Percentiles rank a stretch among this genome's conserved stretches.
Conservation (phyloP, 352 stramenopile species). For the Phytophthora hybrid region DNA sequence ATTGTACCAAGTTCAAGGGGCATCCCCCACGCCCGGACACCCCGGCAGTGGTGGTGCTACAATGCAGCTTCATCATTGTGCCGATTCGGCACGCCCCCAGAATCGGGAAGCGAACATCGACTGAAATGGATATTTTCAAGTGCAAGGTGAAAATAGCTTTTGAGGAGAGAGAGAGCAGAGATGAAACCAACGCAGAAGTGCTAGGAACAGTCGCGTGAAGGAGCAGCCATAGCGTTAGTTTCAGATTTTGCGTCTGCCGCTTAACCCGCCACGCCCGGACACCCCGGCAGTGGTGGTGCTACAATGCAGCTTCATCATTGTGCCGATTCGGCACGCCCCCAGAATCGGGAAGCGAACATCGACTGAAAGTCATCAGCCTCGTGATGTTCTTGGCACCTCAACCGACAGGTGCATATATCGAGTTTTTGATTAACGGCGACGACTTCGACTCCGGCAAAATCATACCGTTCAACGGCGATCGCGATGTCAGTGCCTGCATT, state of each 20-base stretch:
- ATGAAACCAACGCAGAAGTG: background rate
- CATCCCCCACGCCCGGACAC: too few relatives aligned
- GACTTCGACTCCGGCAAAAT: background rate
- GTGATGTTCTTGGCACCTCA: background rate
- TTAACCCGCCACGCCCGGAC: background rate
- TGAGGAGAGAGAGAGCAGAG: background rate
- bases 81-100: too few relatives aligned
- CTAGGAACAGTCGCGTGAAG: conserved; percentile 2
- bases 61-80: too few relatives aligned
- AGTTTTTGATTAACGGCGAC: background rate
- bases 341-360: too few relatives aligned
- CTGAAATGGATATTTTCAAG: background rate
- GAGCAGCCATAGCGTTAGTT: conserved; percentile 15
- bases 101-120: too few relatives aligned
- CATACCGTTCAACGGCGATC: background rate
- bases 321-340: too few relatives aligned
- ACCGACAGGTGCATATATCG: background rate
- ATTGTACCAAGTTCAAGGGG: too few relatives aligned
- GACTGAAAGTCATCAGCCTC: background rate
- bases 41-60: too few relatives aligned
- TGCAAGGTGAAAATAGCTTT: background rate
- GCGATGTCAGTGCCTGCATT: background rate
- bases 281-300: too few relatives aligned
- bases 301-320: too few relatives aligned
- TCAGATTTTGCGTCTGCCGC: conserved; percentile 1